Conservation (phyloP, 164 flowering plant species). For the Dillenia suffruticosa region DNA sequence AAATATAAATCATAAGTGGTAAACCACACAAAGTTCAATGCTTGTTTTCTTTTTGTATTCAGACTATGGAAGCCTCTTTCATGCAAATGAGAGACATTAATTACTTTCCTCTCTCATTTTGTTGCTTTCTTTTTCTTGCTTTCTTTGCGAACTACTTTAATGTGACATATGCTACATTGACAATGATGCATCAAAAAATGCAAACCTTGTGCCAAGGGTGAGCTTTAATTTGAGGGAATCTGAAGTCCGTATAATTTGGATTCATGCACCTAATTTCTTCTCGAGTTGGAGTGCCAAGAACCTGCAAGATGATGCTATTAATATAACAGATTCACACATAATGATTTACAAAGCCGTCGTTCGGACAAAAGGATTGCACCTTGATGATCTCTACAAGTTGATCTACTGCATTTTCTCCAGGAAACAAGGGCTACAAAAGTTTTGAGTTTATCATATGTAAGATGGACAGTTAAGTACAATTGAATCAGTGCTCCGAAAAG, state of each 20-base stretch:
- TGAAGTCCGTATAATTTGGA: constrained; percentile 85
- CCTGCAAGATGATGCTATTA: constrained; percentile 41
- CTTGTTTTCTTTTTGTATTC: too few relatives aligned
- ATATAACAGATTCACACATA: background rate
- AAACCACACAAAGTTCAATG: too few relatives aligned
- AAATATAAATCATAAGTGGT: too few relatives aligned
- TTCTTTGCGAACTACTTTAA: too few relatives aligned
- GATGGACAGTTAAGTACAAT: background rate
- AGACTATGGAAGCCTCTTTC: too few relatives aligned
- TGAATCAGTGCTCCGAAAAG: background rate
- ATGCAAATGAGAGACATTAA: too few relatives aligned
- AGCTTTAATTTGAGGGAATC: constrained; percentile 94
- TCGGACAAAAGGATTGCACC: constrained; percentile 31
- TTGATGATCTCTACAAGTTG: constrained; percentile 96
- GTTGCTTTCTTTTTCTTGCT: too few relatives aligned
- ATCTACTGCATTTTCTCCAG: constrained; percentile 95
- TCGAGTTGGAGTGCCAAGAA: constrained; percentile 96
- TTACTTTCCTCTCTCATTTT: too few relatives aligned
- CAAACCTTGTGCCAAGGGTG: constrained; percentile 99
- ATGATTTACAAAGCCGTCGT: constrained; percentile 1
- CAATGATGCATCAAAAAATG: background rate
- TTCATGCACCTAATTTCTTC: constrained; percentile 98
- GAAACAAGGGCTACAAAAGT: constrained; percentile 73
- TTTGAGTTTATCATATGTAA: constrained; percentile 3
- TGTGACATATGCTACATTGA: too few relatives aligned